These are phyloP conservation scores for Phoenix dactylifera DNA, from an alignment of 176 grass and related monocot genomes.

Conservation along the genomic window DNA sequence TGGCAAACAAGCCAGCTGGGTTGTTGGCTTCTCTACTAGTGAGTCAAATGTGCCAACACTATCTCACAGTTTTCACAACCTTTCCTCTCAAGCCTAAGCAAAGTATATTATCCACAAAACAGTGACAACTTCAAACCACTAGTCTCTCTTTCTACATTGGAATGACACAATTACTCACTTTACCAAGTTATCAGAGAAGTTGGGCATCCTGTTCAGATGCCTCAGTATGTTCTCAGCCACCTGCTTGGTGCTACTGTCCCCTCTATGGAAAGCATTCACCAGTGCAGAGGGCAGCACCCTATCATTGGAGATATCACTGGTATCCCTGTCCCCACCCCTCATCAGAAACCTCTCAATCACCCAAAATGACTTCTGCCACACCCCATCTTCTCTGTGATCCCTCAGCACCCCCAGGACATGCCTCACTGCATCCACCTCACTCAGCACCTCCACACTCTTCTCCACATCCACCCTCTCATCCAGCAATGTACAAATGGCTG, in stretches of 20 bases:
- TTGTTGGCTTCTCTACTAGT: too few species aligned
- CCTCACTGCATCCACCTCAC: conserved; percentile 36
- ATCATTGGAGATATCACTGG: conserved; percentile 44
- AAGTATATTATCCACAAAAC: too few species aligned
- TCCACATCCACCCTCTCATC: conserved; percentile 57
- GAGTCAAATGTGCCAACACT: too few species aligned
- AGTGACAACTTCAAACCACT: too few species aligned
- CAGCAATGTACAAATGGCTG: conserved; percentile 69
- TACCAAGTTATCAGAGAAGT: conserved; percentile 43
- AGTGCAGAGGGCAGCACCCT: conserved; percentile 48
- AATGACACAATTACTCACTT: neutral
- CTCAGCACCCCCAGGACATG: conserved; percentile 45
- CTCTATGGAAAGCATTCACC: conserved; percentile 60
- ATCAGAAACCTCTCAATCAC: conserved; percentile 58
- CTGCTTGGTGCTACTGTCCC: conserved; percentile 50
- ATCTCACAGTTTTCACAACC: too few species aligned
- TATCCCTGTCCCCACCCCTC: conserved; percentile 41
- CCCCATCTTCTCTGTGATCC: conserved; percentile 37
- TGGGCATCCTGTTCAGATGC: conserved; percentile 50
- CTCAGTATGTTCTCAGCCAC: conserved; percentile 73
- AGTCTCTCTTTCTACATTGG: too few species aligned
- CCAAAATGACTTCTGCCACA: conserved; percentile 67
- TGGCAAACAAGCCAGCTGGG: too few species aligned
- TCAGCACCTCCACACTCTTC: conserved; percentile 45
- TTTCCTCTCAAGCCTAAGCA: too few species aligned